Conservation (phyloP, 164 flowering plant species). For the Aristolochia californica region DNA sequence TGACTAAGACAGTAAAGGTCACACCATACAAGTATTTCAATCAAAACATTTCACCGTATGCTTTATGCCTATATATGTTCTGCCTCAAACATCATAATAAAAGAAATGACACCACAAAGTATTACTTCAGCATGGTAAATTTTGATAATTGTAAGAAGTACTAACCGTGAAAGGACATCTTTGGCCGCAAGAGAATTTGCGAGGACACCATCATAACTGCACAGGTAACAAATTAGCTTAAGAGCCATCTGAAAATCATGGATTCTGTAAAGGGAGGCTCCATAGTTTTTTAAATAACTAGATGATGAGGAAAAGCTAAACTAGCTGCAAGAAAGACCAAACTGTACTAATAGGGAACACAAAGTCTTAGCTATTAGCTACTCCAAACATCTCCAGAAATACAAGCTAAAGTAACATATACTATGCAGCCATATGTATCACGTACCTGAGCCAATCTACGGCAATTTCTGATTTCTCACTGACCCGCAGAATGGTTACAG, state of each 20-base stretch:
- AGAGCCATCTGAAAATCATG: neutral
- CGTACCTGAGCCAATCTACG: slow-evolving; percentile 91
- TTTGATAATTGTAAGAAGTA: neutral
- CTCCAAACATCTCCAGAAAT: neutral
- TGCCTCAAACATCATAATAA: too few species aligned
- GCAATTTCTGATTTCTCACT: slow-evolving; percentile 19
- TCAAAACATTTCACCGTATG: too few species aligned
- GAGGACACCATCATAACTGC: slow-evolving; percentile 89
- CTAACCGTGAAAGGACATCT: slow-evolving; percentile 47
- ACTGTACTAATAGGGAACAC: too few species aligned
- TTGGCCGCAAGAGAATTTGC: slow-evolving; percentile 74
- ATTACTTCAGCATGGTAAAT: neutral
- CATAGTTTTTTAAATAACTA: too few species aligned
- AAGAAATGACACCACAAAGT: too few species aligned
- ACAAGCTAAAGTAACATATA: neutral
- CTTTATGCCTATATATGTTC: too few species aligned
- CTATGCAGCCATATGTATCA: neutral
- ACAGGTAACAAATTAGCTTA: neutral
- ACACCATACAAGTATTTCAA: too few species aligned
- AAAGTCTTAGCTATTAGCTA: neutral
- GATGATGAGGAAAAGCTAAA: too few species aligned
- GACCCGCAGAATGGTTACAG: slow-evolving; percentile 37
- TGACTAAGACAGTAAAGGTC: too few species aligned
- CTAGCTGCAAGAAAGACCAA: too few species aligned
- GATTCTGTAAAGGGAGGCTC: too few species aligned